Base-by-base conservation (phyloP, 306 rosid species). In the Pueraria montana region DNA sequence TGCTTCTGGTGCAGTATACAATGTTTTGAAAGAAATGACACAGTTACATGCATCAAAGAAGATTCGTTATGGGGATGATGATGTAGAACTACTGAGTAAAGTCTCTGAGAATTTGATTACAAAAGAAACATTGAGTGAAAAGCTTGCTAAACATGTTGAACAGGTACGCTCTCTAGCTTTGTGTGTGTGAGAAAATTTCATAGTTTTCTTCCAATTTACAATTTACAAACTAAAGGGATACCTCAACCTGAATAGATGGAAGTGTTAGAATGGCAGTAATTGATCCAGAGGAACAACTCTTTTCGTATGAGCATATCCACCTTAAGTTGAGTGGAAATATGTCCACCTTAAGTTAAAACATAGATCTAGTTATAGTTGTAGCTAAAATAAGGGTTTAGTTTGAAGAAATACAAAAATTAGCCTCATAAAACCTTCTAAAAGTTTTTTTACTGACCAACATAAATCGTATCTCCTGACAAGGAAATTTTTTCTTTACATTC, bases 61-160 rank as follows among this genome's bases (percentile, higher is more conserved):
- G 88, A 87, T 68, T 72, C 92, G 94, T 23, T 86, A 74, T 18
- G 82, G 85, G 32, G 84, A 80, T 50, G 87, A 88, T 70, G 92
- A 87, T 74, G 87, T 65, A 53, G 98, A 95, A 55, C 61, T 92
- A 26, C 88, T 93, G n/a, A 78, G 62, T 70, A 86, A 95, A 84
- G 87, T 93, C 58, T 89, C 94, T 17, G 90, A 86, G 38, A 88
- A 86, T 32, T 53, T 83, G 76, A 76, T 95, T 78, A 95, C 98
- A 20, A 95, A 91, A 87, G 96, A 92, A 82, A 92, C 88, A 16
- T 80, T 92, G 67, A 82, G 68, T 79, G 98, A 92, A 85, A 92
- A 92, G 84, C 98, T 95, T 56, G 89, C 97, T 53, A 90, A 93
- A 80, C 94, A 95, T 88, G 98, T 95, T 84, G 96, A 91, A 77